Evolutionary conservation across 2,329 filamentous ascomycete species (phyloP), one percentile per base, ranked within the genome.

Genomic region (Dryadomyces quercus-mongolicae): DNA sequence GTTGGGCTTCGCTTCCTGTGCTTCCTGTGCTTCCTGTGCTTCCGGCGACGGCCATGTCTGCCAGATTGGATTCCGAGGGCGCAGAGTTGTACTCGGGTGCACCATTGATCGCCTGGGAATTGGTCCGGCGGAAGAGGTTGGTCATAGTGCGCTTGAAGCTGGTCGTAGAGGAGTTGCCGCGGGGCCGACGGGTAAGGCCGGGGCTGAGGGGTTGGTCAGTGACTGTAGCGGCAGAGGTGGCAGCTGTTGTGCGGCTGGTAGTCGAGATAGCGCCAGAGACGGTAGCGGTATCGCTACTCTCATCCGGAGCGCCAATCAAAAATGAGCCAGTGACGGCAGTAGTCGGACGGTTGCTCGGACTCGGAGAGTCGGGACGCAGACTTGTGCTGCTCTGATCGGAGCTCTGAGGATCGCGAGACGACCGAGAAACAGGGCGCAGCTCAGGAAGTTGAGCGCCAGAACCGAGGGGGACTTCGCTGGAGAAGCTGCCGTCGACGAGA

Each of bases 101-200:
- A 36, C 62, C 48, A 20, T 60, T 55, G 2, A 59, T 59, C 59
- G 60, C 34, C 50, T 64, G 60, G 8, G 70, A 70, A 59, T 68
- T 70, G 54, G 70, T 67, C 53, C 74, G 70, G 36, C 70, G 69
- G 63, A 76, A 74, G n/a, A 77, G 61, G 56, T 64, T 74, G 20
- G 74, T 74, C 70, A 77, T 74, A 51, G 71, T 75, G 58, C 72
- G 72, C 58, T 69, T 73, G 62, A 77, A 71, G 57, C 69, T 73
- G 31, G 66, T 66, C n/a, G 70, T 68, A 5, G 63, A 63, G 36
- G 55, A 46, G 68, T 71, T 58, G 25, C 68, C 67, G 55, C 72
- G 71, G 5, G 69, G 68, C 43, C 70, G 69, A 49, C 70, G 68
- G 13, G 68, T 65, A 1, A 36, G 38, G 1, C 31, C 16, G 1